A percentile compares a stretch with the other conserved stretches of the same genome.
phyloP scores from a whole-genome alignment of 306 rosid species.

The Fagus crenata region DNA sequence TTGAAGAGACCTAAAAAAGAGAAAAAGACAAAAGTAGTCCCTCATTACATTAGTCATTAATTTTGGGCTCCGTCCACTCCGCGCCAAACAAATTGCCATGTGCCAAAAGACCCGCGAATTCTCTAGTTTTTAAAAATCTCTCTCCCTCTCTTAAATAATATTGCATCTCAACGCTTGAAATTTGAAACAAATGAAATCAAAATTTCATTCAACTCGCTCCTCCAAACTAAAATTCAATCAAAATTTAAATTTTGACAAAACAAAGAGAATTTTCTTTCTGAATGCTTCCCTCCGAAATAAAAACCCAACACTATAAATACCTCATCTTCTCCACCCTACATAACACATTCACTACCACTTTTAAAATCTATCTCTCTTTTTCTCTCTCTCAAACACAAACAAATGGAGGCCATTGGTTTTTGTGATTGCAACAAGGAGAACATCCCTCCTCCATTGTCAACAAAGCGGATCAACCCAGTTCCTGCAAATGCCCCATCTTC shows the following conservation, averaged over 20 bases:
- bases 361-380: too few species aligned
- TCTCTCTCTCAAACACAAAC: background rate
- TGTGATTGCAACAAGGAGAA: background rate
- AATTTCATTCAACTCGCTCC: background rate
- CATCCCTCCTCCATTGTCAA: background rate
- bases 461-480: background rate
- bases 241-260: background rate
- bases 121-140: too few species aligned
- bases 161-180: too few species aligned
- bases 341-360: too few species aligned
- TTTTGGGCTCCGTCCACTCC: too few species aligned
- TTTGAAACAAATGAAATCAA: too few species aligned
- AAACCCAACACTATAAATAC: slow-evolving; percentile 2
- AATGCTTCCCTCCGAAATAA: background rate
- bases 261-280: background rate
- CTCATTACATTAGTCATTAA: too few species aligned
- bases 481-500: background rate
- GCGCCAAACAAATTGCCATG: too few species aligned
- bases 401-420: background rate
- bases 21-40: too few species aligned
- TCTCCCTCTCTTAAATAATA: too few species aligned
- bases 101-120: too few species aligned
- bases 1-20: too few species aligned
- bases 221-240: background rate
- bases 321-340: background rate